Conservation (phyloP, 2,329 filamentous ascomycete genomes). For the Aspergillus flavus region DNA sequence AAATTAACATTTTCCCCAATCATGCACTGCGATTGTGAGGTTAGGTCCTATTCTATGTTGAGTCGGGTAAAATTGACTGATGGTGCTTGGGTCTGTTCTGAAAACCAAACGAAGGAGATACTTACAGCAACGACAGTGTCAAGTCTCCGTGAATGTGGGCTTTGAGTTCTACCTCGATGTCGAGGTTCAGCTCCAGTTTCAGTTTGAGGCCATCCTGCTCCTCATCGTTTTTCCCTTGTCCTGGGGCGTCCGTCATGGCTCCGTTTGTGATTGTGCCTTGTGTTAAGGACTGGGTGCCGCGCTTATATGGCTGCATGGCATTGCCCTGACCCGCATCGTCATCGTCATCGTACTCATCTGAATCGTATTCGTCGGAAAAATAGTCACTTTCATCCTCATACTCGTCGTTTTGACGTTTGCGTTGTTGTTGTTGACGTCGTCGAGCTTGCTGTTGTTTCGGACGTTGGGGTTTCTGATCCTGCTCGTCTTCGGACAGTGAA, state of each 20-base stretch:
- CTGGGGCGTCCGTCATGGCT: slow-evolving; percentile 25
- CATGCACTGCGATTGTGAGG: slow-evolving; percentile 21
- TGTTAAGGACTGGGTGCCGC: slow-evolving; percentile 17
- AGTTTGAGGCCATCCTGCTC: slow-evolving; percentile 54
- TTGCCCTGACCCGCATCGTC: slow-evolving; percentile 33
- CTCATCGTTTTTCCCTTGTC: slow-evolving; percentile 29
- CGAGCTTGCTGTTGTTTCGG: slow-evolving; percentile 20
- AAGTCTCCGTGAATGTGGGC: slow-evolving; percentile 67
- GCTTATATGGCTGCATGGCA: slow-evolving; percentile 31
- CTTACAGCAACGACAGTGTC: slow-evolving; percentile 56
- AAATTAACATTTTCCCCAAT: slow-evolving; percentile 3
- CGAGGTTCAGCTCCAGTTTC: slow-evolving; percentile 62
- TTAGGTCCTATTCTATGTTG: slow-evolving; percentile 19
- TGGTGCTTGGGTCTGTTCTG: neutral
- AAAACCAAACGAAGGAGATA: slow-evolving; percentile 17
- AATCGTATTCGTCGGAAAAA: slow-evolving; percentile 31
- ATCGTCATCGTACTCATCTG: slow-evolving; percentile 35
- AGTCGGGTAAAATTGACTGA: slow-evolving; percentile 2
- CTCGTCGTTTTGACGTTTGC: slow-evolving; percentile 29
- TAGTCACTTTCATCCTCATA: slow-evolving; percentile 36
- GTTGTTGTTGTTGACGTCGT: slow-evolving; percentile 24
- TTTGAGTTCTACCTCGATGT: slow-evolving; percentile 65
- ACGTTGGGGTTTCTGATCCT: slow-evolving; percentile 13
- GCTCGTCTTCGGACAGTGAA: slow-evolving; percentile 28
- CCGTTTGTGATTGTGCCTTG: slow-evolving; percentile 22